Percentiles rank a stretch among this genome's conserved stretches.
phyloP scores from a whole-genome alignment of 2,329 filamentous ascomycete species.

The Nemania serpens region DNA sequence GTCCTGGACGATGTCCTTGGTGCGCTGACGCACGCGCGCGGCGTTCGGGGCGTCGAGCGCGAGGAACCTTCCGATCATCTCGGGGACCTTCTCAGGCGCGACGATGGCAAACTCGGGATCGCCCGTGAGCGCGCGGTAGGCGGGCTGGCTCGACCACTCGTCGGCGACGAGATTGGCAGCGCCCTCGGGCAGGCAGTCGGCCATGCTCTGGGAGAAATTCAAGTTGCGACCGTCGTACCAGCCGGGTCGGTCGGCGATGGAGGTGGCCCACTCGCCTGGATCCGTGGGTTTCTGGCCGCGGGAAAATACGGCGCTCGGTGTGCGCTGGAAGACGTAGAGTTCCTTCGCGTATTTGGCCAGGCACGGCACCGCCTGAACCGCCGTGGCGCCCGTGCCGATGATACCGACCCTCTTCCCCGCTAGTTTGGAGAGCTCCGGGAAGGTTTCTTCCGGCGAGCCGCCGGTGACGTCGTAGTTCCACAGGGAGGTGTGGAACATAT shows the following conservation, averaged over 20 bases:
- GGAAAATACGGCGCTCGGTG: conserved; percentile 44
- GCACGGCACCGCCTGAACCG: conserved; percentile 50
- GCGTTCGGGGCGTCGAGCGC: conserved; percentile 48
- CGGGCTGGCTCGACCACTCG: conserved; percentile 50
- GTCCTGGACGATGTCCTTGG: conserved; percentile 59
- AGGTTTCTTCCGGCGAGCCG: conserved; percentile 43
- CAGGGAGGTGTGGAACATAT: conserved; percentile 51
- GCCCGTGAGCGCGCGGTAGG: conserved; percentile 47
- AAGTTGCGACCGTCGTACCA: conserved; percentile 54
- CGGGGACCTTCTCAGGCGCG: conserved; percentile 43
- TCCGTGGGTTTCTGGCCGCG: conserved; percentile 41
- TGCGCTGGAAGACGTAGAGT: conserved; percentile 62
- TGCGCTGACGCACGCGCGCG: conserved; percentile 52
- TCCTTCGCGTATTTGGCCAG: conserved; percentile 54
- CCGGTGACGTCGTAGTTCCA: conserved; percentile 53
- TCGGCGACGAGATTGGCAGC: conserved; percentile 53
- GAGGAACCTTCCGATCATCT: conserved; percentile 45
- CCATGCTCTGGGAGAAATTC: conserved; percentile 50
- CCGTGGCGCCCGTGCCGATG: conserved; percentile 56
- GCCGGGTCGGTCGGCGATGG: conserved; percentile 45
- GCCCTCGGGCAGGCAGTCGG: conserved; percentile 32
- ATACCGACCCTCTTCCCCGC: conserved; percentile 53
- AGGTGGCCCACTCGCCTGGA: conserved; percentile 45
- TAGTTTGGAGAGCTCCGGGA: conserved; percentile 49
- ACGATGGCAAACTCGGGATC: conserved; percentile 41